A percentile compares a stretch with the other conserved stretches of the same genome.
Conservation (phyloP, 2,329 filamentous ascomycete species). For the Alternaria postmessia region DNA sequence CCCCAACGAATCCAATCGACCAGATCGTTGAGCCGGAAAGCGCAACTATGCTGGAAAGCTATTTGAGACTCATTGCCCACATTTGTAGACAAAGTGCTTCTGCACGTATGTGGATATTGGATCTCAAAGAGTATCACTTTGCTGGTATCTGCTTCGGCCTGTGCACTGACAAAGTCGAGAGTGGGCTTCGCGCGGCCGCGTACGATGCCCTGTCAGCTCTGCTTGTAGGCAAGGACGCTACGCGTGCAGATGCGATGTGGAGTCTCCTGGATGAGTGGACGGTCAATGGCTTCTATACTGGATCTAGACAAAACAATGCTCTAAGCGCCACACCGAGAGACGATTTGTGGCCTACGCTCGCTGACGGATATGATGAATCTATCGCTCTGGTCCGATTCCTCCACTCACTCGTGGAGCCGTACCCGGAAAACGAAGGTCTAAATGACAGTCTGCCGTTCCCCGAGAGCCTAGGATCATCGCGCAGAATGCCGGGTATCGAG, state of each 20-base stretch:
- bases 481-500: conserved; percentile 85
- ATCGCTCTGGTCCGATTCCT: conserved; percentile 84
- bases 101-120: conserved; percentile 77
- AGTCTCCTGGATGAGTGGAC: conserved; percentile 80
- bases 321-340: conserved; percentile 36
- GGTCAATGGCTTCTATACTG: conserved; percentile 44
- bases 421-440: conserved; percentile 66
- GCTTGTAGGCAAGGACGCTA: conserved; percentile 74
- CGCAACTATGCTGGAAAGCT: conserved; percentile 95
- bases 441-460: conserved; percentile 86
- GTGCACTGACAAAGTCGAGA: conserved; percentile 77
- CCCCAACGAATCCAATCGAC: conserved; percentile 47
- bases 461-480: conserved; percentile 79
- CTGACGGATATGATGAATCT: conserved; percentile 82
- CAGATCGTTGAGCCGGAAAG: conserved; percentile 88
- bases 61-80: conserved; percentile 86
- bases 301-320: conserved; percentile 41
- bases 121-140: conserved; percentile 71
- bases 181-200: conserved; percentile 80
- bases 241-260: conserved; percentile 80
- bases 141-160: conserved; percentile 79
- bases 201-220: conserved; percentile 81
- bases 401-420: conserved; percentile 73
- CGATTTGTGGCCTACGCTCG: conserved; percentile 74
- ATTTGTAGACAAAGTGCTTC: conserved; percentile 76